Conservation (phyloP, 352 stramenopile genomes). For the Phytophthora palmivora region DNA sequence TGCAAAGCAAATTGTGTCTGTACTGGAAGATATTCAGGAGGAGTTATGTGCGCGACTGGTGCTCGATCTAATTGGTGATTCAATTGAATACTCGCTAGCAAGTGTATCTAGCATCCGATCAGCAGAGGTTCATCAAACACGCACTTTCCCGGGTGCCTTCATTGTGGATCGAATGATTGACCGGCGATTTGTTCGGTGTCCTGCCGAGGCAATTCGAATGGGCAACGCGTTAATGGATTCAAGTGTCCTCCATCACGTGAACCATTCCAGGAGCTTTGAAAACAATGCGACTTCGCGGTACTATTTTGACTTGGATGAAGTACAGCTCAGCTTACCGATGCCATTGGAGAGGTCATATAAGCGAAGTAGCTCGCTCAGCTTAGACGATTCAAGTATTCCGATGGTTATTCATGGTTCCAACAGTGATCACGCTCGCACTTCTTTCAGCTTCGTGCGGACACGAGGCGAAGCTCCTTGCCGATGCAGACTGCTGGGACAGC, state of each 20-base stretch:
- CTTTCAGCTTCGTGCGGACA: slow-evolving; percentile 24
- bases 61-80: slow-evolving; percentile 25
- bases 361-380: slow-evolving; percentile 18
- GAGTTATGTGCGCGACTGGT: slow-evolving; percentile 37
- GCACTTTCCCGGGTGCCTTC: slow-evolving; percentile 24
- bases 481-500: slow-evolving; percentile 63
- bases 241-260: slow-evolving; percentile 57
- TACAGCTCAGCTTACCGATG: slow-evolving; percentile 20
- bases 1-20: slow-evolving; percentile 34
- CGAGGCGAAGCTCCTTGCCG: slow-evolving; percentile 26
- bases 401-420: slow-evolving; percentile 23
- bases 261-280: slow-evolving; percentile 54
- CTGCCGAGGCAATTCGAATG: slow-evolving; percentile 52
- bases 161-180: slow-evolving; percentile 41
- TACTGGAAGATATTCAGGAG: slow-evolving; percentile 43
- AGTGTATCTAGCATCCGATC: slow-evolving; percentile 6
- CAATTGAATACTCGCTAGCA: slow-evolving; percentile 6
- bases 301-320: slow-evolving; percentile 47
- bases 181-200: slow-evolving; percentile 43
- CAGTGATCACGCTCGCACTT: slow-evolving; percentile 16
- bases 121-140: slow-evolving; percentile 1
- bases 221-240: slow-evolving; percentile 77
- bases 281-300: slow-evolving; percentile 38
- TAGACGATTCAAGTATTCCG: slow-evolving; percentile 24
- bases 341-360: slow-evolving; percentile 20